These are phyloP conservation scores for Cryphonectria radicalis DNA, from an alignment of 2,329 filamentous ascomycete species.

Conservation along the genomic window DNA sequence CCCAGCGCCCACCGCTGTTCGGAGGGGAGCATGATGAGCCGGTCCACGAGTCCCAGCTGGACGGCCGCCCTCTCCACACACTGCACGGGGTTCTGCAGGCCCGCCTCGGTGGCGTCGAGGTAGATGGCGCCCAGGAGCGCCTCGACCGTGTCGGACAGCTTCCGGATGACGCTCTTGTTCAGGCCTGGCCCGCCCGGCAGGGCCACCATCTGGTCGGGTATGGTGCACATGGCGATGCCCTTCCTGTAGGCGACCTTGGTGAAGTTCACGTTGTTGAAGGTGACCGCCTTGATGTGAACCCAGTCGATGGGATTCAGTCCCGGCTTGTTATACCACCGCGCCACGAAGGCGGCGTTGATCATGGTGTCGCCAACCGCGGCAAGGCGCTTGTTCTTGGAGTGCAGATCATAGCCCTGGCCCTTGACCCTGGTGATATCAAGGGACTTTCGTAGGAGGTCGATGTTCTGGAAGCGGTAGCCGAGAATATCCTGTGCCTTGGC, in stretches of 20 bases:
- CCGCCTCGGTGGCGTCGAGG: constrained; percentile 8
- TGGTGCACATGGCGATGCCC: constrained; percentile 12
- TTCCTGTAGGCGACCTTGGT: neutral
- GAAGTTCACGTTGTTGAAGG: constrained; percentile 14
- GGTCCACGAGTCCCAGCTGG: constrained; percentile 15
- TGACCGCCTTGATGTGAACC: neutral
- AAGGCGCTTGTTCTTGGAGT: constrained; percentile 16
- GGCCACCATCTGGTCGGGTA: constrained; percentile 8
- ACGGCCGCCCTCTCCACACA: neutral
- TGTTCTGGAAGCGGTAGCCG: constrained; percentile 34
- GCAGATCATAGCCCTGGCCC: neutral
- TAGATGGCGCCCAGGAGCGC: constrained; percentile 24
- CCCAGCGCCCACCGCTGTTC: constrained; percentile 9
- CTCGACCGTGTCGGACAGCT: constrained; percentile 21
- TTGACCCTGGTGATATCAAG: constrained; percentile 29
- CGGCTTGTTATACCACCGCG: constrained; percentile 6
- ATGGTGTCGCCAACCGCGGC: constrained; percentile 21
- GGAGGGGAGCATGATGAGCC: neutral
- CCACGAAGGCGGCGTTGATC: neutral
- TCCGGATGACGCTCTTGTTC: neutral
- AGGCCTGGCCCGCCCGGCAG: neutral
- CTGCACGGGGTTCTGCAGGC: neutral
- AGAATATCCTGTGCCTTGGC: constrained; percentile 23
- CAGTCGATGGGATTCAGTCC: neutral
- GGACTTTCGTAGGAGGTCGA: constrained; percentile 37